Percentiles rank a stretch among this genome's conserved stretches.
Conservation (phyloP, 306 rosid species). For the Abrus precatorius region DNA sequence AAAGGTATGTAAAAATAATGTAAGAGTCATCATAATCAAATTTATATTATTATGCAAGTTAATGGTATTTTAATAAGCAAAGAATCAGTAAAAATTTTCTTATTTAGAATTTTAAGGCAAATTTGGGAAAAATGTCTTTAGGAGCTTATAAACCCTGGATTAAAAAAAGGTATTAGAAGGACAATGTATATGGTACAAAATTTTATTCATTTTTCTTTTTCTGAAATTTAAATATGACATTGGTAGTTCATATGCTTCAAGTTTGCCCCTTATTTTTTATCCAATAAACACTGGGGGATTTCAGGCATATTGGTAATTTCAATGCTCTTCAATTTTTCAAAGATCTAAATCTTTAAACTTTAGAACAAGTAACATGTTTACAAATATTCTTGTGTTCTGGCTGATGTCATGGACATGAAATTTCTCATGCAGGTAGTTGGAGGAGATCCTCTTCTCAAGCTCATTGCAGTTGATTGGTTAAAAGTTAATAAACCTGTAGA, state of each 20-base stretch:
- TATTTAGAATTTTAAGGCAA: no score
- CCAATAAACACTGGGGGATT: background rate
- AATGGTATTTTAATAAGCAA: no score
- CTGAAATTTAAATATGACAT: background rate
- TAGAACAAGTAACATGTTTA: constrained; percentile 3
- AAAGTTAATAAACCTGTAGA: constrained; percentile 69
- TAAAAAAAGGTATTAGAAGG: background rate
- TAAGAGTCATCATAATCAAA: no score
- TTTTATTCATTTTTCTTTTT: background rate
- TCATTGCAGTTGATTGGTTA: constrained; percentile 87
- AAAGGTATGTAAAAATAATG: no score
- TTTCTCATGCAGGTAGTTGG: constrained; percentile 70
- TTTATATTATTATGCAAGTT: no score
- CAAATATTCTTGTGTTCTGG: background rate
- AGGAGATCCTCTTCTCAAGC: constrained; percentile 93
- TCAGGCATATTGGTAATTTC: constrained; percentile 17
- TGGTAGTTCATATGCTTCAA: background rate
- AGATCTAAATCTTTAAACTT: constrained; percentile 7
- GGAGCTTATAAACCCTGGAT: background rate
- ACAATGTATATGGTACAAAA: background rate
- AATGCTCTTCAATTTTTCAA: background rate
- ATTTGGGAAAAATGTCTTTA: no score
- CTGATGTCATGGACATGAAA: constrained; percentile 14
- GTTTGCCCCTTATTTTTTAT: background rate
- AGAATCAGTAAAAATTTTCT: no score